Base-by-base conservation (phyloP, 1,284 basidiomycete genomes). In the Tremellales sp. region DNA sequence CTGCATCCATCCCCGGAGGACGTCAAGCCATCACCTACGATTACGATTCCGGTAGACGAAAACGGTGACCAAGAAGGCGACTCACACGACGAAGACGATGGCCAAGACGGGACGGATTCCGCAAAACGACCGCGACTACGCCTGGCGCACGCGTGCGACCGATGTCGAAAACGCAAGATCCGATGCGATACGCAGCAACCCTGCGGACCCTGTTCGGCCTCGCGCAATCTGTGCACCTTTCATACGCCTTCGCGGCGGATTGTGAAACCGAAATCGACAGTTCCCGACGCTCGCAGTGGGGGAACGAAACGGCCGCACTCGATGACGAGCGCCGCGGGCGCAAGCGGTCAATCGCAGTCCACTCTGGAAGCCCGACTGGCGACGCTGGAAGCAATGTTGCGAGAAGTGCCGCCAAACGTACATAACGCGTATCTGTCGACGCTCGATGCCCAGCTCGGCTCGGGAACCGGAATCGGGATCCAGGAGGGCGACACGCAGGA, bases 181-280 rank as follows among this genome's bases (percentile, higher is more conserved):
- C 58, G 65, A 36, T 74, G 73, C 43, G 72, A 74, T 51, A 73
- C 71, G 0, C 65, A 74, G 48, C 71, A 72, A 41, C 73, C 73
- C 0, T 74, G 73, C 45, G 70, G 65, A 25, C 73, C 73, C 13
- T 74, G 73, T 52, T 66, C 66, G 38, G 66, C 66, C 22, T 66
- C 67, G 12, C 61, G 63, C 53, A 71, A 68, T 47, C 61, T 65
- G 26, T 72, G 73, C 53, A 74, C 73, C 1, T 74, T 74, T 55
- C 67, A 74, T 50, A 73, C 70, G 3, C 73, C 73, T 6, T 69
- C 69, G 7, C 50, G 71, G 22, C 45, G 71, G 12, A 59, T 63
- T 13, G 61, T 61, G 3, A 73, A 73, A 46, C 65, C 68, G 4
- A 70, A 67, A 53, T 28, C 44, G 31, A 40, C 37, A n/a, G 51